phyloP scores from a whole-genome alignment of 306 rosid species.

The Rubus idaeus region DNA sequence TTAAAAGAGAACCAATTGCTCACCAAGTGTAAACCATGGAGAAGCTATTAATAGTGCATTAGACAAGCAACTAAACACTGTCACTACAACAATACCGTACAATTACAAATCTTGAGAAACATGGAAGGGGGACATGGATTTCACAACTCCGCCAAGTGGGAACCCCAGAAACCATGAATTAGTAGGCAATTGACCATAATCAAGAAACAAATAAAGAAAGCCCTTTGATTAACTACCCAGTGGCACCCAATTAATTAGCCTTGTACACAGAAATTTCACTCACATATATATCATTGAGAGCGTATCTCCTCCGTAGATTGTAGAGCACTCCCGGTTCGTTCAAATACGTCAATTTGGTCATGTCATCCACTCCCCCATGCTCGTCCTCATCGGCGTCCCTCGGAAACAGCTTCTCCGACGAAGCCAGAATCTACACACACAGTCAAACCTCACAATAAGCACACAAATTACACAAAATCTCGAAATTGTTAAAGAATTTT shows the following conservation, averaged over 20 bases:
- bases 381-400: constrained; percentile 96
- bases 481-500: not conserved
- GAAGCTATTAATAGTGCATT: not conserved
- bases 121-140: not conserved
- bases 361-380: constrained; percentile 91
- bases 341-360: constrained; percentile 87
- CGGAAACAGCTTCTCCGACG: constrained; percentile 56
- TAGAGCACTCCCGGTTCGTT: constrained; percentile 96
- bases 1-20: not conserved
- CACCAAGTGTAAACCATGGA: constrained; percentile 4
- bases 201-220: constrained; percentile 4
- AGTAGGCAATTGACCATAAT: constrained; percentile 2
- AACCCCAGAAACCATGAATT: not conserved
- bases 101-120: not conserved
- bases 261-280: constrained; percentile 18
- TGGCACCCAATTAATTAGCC: not conserved
- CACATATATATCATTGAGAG: constrained; percentile 92
- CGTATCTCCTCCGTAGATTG: constrained; percentile 86
- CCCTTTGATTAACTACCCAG: not conserved
- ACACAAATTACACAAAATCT: not conserved
- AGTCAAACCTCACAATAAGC: constrained; percentile 8
- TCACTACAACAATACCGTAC: not conserved
- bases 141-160: not conserved
- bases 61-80: not conserved
- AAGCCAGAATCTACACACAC: constrained; percentile 53